Evolutionary conservation across 768 basidiomycete species (phyloP), one percentile per base, ranked within the genome.

Genomic region (Boletus pseudopeckii): DNA sequence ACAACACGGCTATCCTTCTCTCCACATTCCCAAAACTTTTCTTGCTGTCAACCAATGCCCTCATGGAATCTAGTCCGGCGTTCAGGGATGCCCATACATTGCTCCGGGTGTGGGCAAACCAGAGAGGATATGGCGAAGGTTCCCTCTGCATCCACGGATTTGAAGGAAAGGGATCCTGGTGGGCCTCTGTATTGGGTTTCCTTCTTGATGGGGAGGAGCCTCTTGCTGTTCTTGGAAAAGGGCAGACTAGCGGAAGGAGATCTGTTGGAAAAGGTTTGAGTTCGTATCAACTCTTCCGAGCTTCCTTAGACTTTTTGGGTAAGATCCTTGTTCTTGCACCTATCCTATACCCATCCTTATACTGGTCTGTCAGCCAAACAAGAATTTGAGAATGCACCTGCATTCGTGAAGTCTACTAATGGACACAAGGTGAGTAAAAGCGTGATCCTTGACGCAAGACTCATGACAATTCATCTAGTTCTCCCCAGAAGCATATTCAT

Each of bases 241-340:
- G 61, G 37, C 64, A 72, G 57, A 52, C 41, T 10, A 36, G 59
- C 26, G 75, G 73, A 48, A 75, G 83, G 50, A 83, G 77, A 63
- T 79, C 84, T 0, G 64, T 95, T 3, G 95, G 92, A 6, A 82
- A 79, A 52, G 90, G 92, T 2, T 66, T 98, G 60, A 94, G 91
- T 56, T 90, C 90, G 20, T 97, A 96, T 71, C 93, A 95, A 65
- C 75, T 96, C 28, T 88, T 98, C 69, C 82, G 88, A 60, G 92
- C 89, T 33, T 86, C 83, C 1, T 72, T 96, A 59, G 90, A 94
- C 66, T 86, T 94, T 63, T 67, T 98, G 22, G 81, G 93, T 93
- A 64, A 58, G 86, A 28, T 22, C 15, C 14, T 52, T 36, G 28
- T 24, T 44, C 41, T 26, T 43, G 4, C 13, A 20, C 3, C 30